phyloP scores from a whole-genome alignment of 345 rosid species.

The Eucalyptus melliodora region DNA sequence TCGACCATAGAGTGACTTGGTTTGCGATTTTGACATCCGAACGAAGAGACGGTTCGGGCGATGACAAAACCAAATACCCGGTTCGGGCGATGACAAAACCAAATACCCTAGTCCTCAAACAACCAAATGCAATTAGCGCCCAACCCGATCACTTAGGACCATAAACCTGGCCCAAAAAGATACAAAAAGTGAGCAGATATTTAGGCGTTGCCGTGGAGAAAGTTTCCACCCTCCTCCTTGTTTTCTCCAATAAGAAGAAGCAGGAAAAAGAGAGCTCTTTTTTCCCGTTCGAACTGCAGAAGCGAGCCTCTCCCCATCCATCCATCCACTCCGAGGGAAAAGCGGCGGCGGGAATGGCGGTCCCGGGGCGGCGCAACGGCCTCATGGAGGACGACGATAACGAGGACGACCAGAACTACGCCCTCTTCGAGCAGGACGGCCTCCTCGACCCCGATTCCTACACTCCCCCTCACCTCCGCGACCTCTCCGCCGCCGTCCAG shows the following conservation, averaged over 20 bases:
- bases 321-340: not conserved
- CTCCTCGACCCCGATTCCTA: conserved; percentile 35
- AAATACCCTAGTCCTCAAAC: not conserved
- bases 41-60: not conserved
- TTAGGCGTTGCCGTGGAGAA: not conserved
- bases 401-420: conserved; percentile 40
- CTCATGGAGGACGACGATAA: conserved; percentile 49
- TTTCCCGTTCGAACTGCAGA: not conserved
- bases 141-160: not conserved
- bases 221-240: too few species aligned
- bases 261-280: too few species aligned
- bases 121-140: not conserved
- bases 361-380: conserved; percentile 59
- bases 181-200: not conserved
- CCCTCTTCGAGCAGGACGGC: conserved; percentile 49
- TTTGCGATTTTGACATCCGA: not conserved
- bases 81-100: too few species aligned
- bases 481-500: conserved; percentile 56
- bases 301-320: not conserved
- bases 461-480: conserved; percentile 60
- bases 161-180: not conserved
- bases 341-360: conserved; percentile 41
- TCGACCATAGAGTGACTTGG: not conserved
- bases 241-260: not conserved
- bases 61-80: too few species aligned